A percentile compares a stretch with the other conserved stretches of the same genome.
These are phyloP conservation scores for Solanum clarkiae DNA, from an alignment of 257 asterid species.

Conservation along the genomic window DNA sequence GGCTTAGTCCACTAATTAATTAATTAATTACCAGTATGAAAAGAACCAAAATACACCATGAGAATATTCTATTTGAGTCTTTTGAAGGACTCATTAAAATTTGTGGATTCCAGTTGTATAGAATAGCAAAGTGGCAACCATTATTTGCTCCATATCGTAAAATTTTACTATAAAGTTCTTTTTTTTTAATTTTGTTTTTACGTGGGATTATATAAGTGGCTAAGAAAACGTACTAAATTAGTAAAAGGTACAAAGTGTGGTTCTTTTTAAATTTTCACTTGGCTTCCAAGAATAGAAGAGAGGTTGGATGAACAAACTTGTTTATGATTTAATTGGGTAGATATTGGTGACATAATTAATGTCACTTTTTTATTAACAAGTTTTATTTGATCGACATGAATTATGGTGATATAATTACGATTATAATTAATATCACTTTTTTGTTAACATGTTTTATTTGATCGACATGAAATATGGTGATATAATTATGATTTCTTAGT, in stretches of 20 bases:
- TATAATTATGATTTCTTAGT: too few relatives aligned
- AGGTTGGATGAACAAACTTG: not conserved
- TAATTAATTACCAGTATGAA: not conserved
- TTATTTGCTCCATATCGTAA: not conserved
- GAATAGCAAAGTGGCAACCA: not conserved
- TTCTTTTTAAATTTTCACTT: not conserved
- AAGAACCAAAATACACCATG: not conserved
- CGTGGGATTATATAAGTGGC: not conserved
- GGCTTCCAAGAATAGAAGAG: constrained; percentile 6
- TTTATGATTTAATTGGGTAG: not conserved
- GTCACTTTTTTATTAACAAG: not conserved
- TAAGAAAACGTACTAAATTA: not conserved
- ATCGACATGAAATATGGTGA: not conserved
- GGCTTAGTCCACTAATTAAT: not conserved
- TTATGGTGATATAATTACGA: too few relatives aligned
- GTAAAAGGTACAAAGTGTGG: constrained; percentile 8
- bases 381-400: not conserved
- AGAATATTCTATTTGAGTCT: not conserved
- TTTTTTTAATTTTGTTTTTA: not conserved
- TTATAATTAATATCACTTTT: not conserved
- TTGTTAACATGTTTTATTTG: not conserved
- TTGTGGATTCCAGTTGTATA: not conserved
- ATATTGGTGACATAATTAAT: not conserved
- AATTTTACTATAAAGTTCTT: not conserved
- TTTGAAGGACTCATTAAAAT: not conserved